Evolutionary conservation across 495 filamentous ascomycete species (phyloP).

Genomic region (Parathielavia appendiculata): DNA sequence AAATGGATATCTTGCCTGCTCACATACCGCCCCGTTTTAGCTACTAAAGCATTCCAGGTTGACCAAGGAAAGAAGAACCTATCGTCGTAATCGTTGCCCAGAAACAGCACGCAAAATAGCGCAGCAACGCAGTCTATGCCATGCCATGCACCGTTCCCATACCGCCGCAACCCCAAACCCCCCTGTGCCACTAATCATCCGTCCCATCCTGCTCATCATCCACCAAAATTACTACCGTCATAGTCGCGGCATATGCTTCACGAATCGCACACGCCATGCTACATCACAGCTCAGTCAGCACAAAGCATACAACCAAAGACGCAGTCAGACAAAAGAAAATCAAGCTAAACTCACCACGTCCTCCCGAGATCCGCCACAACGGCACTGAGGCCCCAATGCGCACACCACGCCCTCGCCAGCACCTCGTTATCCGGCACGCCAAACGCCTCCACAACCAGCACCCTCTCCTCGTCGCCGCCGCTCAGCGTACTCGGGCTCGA

Average conservation of each 20-base stretch:
- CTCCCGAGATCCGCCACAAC: conserved; percentile 58
- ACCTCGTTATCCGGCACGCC: conserved; percentile 69
- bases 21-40: background rate
- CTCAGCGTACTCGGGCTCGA: conserved; percentile 20
- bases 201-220: conserved; percentile 28
- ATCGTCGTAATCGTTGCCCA: background rate
- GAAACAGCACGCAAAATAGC: background rate
- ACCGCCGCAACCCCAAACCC: background rate
- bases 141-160: background rate
- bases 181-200: conserved; percentile 9
- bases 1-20: background rate
- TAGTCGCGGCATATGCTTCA: conserved; percentile 63
- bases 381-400: conserved; percentile 62
- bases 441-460: conserved; percentile 65
- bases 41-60: no score
- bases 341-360: conserved; percentile 52
- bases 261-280: conserved; percentile 64
- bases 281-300: conserved; percentile 16
- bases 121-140: background rate
- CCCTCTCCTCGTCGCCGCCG: conserved; percentile 47
- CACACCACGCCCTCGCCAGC: conserved; percentile 66
- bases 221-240: conserved; percentile 64
- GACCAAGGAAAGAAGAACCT: background rate
- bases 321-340: background rate
- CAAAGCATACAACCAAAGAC: background rate